Conservation (phyloP, 2,329 filamentous ascomycete species). For the Gremmenia infestans region DNA sequence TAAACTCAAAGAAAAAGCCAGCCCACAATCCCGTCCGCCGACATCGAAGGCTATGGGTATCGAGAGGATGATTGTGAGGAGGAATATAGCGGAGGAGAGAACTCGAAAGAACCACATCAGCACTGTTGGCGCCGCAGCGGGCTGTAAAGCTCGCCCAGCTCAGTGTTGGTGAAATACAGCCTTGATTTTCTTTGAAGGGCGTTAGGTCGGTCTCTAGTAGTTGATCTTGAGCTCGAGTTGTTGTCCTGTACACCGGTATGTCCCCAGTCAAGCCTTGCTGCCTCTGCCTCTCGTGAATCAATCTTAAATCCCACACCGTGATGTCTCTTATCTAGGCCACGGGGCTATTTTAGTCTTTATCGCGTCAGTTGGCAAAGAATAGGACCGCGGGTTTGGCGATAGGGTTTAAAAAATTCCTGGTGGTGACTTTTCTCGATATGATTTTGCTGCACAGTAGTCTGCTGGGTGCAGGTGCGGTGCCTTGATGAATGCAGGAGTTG, state of each 20-base stretch:
- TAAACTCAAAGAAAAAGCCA: slow-evolving; percentile 87
- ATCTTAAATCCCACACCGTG: not conserved
- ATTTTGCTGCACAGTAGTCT: not conserved
- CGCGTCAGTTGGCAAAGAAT: not conserved
- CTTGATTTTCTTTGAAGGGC: not conserved
- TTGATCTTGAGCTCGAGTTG: not conserved
- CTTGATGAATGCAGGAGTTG: not conserved
- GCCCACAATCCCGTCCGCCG: slow-evolving; percentile 85
- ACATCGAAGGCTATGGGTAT: slow-evolving; percentile 98
- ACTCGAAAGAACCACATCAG: slow-evolving; percentile 81
- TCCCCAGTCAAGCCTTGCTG: not conserved
- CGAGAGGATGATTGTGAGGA: slow-evolving; percentile 88
- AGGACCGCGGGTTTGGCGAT: not conserved
- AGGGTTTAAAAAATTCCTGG: not conserved
- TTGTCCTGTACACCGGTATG: not conserved
- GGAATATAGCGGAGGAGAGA: slow-evolving; percentile 76
- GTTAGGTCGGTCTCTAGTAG: not conserved
- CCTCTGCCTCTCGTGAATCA: not conserved
- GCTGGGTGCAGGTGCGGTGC: not conserved
- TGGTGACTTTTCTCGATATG: too few relatives aligned
- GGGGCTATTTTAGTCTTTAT: not conserved
- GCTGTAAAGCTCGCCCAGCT: slow-evolving; percentile 38
- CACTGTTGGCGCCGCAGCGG: slow-evolving; percentile 44
- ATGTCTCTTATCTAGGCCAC: not conserved
- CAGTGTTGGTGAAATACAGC: slow-evolving; percentile 10